Evolutionary conservation across 2,329 filamentous ascomycete genomes (phyloP).

Genomic region (Alternaria burnsii): DNA sequence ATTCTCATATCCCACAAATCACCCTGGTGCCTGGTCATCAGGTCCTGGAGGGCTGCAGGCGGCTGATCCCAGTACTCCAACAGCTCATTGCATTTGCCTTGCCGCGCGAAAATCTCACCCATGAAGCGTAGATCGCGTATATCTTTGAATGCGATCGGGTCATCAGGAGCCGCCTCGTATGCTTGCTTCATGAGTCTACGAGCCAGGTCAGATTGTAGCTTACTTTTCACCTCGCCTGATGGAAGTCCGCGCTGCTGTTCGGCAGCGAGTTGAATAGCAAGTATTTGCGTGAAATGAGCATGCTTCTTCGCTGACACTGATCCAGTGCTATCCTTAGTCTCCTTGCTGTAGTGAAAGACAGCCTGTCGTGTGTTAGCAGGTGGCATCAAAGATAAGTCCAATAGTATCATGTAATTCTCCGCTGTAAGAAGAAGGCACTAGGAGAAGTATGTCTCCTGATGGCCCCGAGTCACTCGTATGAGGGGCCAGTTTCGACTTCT

Average conservation of each 20-base stretch:
- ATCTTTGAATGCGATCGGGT: conserved; percentile 37
- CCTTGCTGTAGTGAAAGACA: conserved; percentile 40
- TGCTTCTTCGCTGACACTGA: conserved; percentile 31
- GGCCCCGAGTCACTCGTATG: background rate
- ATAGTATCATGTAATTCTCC: background rate
- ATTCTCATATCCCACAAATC: conserved; percentile 34
- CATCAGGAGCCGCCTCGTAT: conserved; percentile 35
- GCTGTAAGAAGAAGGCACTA: background rate
- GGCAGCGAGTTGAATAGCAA: conserved; percentile 40
- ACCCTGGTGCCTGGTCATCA: conserved; percentile 32
- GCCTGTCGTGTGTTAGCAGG: conserved; percentile 33
- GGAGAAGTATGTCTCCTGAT: background rate
- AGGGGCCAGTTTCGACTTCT: background rate
- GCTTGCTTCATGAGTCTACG: conserved; percentile 38
- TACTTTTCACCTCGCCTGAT: conserved; percentile 26
- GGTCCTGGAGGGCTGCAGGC: conserved; percentile 22
- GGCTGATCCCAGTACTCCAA: conserved; percentile 35
- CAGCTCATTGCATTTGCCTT: conserved; percentile 35
- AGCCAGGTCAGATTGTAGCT: conserved; percentile 34
- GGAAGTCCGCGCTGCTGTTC: conserved; percentile 28
- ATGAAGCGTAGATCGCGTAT: conserved; percentile 48
- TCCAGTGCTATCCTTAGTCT: conserved; percentile 19
- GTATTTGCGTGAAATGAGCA: conserved; percentile 38
- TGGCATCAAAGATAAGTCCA: background rate
- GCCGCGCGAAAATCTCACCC: conserved; percentile 40